phyloP scores from a whole-genome alignment of 148 eudicot species.

The Tetragonia tetragonoides region DNA sequence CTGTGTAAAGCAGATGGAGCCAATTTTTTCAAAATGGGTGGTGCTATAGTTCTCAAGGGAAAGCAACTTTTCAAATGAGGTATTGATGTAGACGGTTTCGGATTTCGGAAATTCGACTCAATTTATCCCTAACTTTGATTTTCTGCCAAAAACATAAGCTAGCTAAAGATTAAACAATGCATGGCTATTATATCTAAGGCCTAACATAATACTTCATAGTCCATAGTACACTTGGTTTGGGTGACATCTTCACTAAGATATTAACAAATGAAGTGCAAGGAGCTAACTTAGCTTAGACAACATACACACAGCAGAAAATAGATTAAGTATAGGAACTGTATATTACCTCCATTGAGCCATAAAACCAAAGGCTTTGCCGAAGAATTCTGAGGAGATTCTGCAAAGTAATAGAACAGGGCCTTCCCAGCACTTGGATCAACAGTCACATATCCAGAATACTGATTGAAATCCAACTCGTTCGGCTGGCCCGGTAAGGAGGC shows the following conservation, averaged over 20 bases:
- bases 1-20: too few relatives aligned
- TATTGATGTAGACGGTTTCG: too few relatives aligned
- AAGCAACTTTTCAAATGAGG: too few relatives aligned
- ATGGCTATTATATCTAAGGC: too few relatives aligned
- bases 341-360: slow-evolving; percentile 43
- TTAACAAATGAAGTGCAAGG: too few relatives aligned
- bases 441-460: slow-evolving; percentile 38
- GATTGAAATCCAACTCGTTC: slow-evolving; percentile 23
- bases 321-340: background rate
- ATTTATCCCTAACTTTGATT: background rate
- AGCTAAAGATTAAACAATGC: background rate
- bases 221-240: background rate
- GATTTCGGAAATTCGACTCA: too few relatives aligned
- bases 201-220: too few relatives aligned
- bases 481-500: slow-evolving; percentile 38
- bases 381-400: slow-evolving; percentile 32
- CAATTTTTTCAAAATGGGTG: too few relatives aligned
- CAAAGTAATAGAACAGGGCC: slow-evolving; percentile 38
- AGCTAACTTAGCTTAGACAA: too few relatives aligned
- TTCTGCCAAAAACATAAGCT: background rate
- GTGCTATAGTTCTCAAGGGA: too few relatives aligned
- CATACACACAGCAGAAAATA: background rate
- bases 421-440: slow-evolving; percentile 25
- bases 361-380: slow-evolving; percentile 34
- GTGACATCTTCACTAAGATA: background rate